Conservation (phyloP, 805 yeast species). For the Starmerella floris region DNA sequence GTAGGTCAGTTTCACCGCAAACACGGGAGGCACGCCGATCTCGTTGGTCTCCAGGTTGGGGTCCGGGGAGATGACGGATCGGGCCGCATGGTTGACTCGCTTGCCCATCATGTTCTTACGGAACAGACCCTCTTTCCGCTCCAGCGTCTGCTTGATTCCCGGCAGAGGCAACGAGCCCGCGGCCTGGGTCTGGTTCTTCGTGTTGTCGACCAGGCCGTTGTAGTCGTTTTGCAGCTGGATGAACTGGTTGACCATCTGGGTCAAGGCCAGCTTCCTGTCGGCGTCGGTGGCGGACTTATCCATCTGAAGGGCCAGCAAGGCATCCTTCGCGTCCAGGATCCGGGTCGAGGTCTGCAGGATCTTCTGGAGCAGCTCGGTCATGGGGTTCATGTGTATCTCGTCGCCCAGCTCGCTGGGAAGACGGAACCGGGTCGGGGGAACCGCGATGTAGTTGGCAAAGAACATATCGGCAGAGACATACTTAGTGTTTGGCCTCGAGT, state of each 20-base stretch:
- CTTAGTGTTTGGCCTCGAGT: conserved; percentile 54
- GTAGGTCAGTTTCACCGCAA: conserved; percentile 86
- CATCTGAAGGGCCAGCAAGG: conserved; percentile 48
- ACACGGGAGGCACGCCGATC: conserved; percentile 98
- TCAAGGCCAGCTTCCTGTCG: conserved; percentile 67
- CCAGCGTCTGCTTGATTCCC: conserved; percentile 94
- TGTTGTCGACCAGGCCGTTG: conserved; percentile 81
- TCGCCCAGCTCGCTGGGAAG: conserved; percentile 95
- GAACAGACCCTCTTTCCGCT: conserved; percentile 91
- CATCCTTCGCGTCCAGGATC: conserved; percentile 82
- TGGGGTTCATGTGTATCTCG: conserved; percentile 86
- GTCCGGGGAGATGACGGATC: conserved; percentile 98
- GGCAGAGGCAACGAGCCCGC: conserved; percentile 69
- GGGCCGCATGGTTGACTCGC: conserved; percentile 97
- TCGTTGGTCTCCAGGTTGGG: conserved; percentile 96
- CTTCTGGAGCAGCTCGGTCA: conserved; percentile 74
- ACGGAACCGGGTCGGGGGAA: conserved; percentile 94
- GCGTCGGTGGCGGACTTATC: conserved; percentile 42
- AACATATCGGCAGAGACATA: conserved; percentile 61
- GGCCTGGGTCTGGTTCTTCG: conserved; percentile 66
- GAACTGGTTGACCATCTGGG: conserved; percentile 87
- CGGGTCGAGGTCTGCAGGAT: conserved; percentile 65
- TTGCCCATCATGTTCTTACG: conserved; percentile 99
- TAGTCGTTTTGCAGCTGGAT: conserved; percentile 92
- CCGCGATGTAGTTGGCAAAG: conserved; percentile 75